A percentile compares a stretch with the other conserved stretches of the same genome.
Evolutionary conservation across 805 yeast species (phyloP).

Genomic region (Yamadazyma kitorensis): DNA sequence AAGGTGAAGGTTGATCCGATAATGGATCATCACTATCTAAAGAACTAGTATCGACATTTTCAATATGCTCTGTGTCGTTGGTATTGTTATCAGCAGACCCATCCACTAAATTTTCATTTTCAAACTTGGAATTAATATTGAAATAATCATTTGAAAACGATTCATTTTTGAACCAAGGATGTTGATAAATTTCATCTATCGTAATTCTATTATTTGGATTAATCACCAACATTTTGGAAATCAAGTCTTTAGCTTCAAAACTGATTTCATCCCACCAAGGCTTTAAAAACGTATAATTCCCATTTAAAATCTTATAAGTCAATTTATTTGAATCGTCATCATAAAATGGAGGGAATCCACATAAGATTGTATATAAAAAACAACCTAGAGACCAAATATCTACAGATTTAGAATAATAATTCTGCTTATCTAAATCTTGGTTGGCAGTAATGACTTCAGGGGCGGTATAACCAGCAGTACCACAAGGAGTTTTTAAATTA

Average conservation of each 20-base stretch:
- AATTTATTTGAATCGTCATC: constrained; percentile 64
- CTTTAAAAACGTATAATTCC: constrained; percentile 67
- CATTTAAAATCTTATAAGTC: constrained; percentile 66
- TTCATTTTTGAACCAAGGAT: constrained; percentile 59
- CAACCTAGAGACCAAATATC: constrained; percentile 78
- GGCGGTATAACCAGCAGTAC: constrained; percentile 74
- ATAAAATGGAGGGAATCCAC: constrained; percentile 75
- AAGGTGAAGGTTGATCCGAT: constrained; percentile 14
- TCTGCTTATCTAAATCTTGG: constrained; percentile 23
- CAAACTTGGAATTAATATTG: constrained; percentile 14
- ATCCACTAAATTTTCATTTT: constrained; percentile 7
- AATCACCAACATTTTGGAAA: constrained; percentile 61
- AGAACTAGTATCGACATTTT: constrained; percentile 8
- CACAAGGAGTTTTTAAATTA: constrained; percentile 66
- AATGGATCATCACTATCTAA: constrained; percentile 14
- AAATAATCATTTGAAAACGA: constrained; percentile 13
- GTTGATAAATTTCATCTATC: constrained; percentile 61
- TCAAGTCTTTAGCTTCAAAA: constrained; percentile 66
- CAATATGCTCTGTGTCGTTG: constrained; percentile 13
- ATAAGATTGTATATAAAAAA: constrained; percentile 62
- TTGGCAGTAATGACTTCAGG: constrained; percentile 60
- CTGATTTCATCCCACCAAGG: constrained; percentile 93
- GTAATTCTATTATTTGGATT: constrained; percentile 69
- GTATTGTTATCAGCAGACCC: constrained; percentile 3
- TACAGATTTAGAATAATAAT: constrained; percentile 61